A percentile compares a stretch with the other conserved stretches of the same genome.
These are phyloP conservation scores for Canna indica DNA, from an alignment of 176 grass and related monocot species.

Conservation along the genomic window DNA sequence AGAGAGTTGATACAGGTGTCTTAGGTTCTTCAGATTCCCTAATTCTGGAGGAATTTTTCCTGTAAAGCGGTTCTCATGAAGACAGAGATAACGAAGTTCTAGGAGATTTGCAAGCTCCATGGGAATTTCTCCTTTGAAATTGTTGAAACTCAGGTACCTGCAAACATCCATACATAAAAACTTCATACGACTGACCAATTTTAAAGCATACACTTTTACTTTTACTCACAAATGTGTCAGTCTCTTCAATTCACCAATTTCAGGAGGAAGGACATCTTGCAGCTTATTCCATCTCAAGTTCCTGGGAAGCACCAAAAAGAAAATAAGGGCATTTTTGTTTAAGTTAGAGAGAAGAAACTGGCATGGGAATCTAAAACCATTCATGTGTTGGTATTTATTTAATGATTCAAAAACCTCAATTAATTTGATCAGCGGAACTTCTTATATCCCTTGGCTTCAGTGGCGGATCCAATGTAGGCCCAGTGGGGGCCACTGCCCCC, in stretches of 20 bases:
- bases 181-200: conserved; percentile 13
- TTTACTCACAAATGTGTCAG: conserved; percentile 73
- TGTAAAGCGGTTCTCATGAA: conserved; percentile 71
- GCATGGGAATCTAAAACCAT: not conserved
- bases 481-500: no score
- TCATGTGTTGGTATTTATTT: not conserved
- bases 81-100: conserved; percentile 80
- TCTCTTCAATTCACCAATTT: conserved; percentile 89
- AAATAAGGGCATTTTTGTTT: conserved; percentile 4
- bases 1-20: conserved; percentile 56
- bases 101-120: conserved; percentile 85
- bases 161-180: no score
- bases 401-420: no score
- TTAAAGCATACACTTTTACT: conserved; percentile 8
- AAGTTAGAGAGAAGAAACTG: not conserved
- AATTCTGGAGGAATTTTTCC: conserved; percentile 72
- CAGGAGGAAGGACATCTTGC: conserved; percentile 79
- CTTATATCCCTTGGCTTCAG: no score
- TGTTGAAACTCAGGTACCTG: conserved; percentile 96
- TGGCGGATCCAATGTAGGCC: no score
- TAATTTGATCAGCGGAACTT: no score
- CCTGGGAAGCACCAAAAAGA: conserved; percentile 36
- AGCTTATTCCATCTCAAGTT: conserved; percentile 99
- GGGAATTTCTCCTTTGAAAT: conserved; percentile 94
- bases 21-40: conserved; percentile 68